Evolutionary conservation across 257 asterid species (phyloP), one percentile per base, ranked within the genome.

Genomic region (Solanum commersonii): DNA sequence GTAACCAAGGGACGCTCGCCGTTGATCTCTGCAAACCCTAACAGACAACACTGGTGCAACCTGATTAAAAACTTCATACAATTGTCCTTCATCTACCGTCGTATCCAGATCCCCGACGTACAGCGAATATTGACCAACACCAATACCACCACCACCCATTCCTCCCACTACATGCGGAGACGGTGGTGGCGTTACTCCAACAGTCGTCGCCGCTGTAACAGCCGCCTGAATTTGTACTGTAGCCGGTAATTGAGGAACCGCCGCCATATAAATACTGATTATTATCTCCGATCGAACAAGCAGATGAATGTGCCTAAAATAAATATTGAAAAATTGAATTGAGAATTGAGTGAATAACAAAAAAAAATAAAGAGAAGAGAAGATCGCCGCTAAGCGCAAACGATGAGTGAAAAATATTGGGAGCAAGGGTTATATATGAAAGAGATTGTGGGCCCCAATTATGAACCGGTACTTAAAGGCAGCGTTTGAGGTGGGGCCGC

Each of bases 81-180:
- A 88, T 83, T 91, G 92, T 85, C 86, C 91, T 87, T 96, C 98
- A 23, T 94, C 95, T 82, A 95, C 98, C 7, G 91, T 37, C 1
- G 90, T 56, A 44, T 95, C 98, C 88, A 96, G 94, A 94, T 96
- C 98, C 52, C 98, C 98, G 0, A 96, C 98, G 81, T 96, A 94
- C 71, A 95, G 89, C 20, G 98, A 92, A 37, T 92, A 68, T 84
- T 91, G 93, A 37, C 87, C 86, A 38, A 59, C 37, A 56, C 87
- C 37, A 25, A 65, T 23, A 52, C 87, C 33, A 27, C 71, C 90
- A 10, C 83, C 83, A 6, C 76, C 89, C 15, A 9, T 81, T 8
- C 9, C 34, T 5, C 9, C 34, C 3, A 23, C 65, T 2, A 46
- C 44, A 14, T 25, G 83, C 29, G 92, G 92, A 10, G 89, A 34